phyloP scores from a whole-genome alignment of 2,329 filamentous ascomycete genomes.

The Paracoccidioides brasiliensis region DNA sequence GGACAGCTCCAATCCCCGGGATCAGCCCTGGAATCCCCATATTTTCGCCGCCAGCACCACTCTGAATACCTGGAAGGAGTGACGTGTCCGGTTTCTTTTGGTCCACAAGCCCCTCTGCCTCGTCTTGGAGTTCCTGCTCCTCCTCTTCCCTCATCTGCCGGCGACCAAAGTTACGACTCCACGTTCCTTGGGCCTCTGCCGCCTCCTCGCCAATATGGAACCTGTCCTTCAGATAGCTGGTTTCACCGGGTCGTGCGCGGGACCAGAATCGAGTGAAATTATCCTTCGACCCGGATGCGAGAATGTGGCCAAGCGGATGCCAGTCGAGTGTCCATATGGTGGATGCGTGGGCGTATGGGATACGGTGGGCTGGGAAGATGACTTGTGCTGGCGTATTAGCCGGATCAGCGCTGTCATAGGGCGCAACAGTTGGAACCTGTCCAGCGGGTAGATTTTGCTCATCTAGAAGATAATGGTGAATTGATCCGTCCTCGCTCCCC shows the following conservation, averaged over 20 bases:
- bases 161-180: constrained; percentile 65
- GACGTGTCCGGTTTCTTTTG: constrained; percentile 63
- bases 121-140: constrained; percentile 84
- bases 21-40: constrained; percentile 29
- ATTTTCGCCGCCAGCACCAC: constrained; percentile 41
- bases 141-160: constrained; percentile 80
- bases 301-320: constrained; percentile 90
- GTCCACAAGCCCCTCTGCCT: constrained; percentile 82
- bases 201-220: constrained; percentile 93
- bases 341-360: constrained; percentile 82
- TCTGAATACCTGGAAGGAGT: constrained; percentile 38
- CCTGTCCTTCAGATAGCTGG: constrained; percentile 72
- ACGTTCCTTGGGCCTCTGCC: constrained; percentile 89
- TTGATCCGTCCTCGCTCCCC: constrained; percentile 75
- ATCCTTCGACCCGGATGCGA: constrained; percentile 92
- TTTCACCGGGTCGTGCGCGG: constrained; percentile 73
- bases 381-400: constrained; percentile 69
- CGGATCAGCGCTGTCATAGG: constrained; percentile 75
- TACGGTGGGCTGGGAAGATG: constrained; percentile 80
- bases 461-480: constrained; percentile 91
- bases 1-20: constrained; percentile 36
- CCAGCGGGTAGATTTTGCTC: constrained; percentile 77
- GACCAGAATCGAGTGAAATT: constrained; percentile 96
- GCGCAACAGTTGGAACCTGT: constrained; percentile 57
- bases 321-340: constrained; percentile 97